These are phyloP conservation scores for Ambrosia hybrid DNA, from an alignment of 140 eudicot species.

Conservation along the genomic window DNA sequence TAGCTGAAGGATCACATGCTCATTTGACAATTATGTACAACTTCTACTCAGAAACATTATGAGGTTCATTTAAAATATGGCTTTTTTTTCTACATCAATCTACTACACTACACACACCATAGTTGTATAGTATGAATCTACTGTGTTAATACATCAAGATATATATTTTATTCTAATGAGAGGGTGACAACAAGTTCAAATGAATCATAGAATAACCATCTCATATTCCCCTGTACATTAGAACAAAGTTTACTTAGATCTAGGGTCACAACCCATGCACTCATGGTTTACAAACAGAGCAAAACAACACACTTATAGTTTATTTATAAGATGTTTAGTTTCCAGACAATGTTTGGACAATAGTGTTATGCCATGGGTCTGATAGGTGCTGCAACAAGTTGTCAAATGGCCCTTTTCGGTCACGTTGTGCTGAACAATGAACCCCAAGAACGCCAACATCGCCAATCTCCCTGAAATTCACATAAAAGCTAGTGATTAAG, in stretches of 20 bases:
- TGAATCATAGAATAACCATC: conserved; percentile 18
- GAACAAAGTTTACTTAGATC: conserved; percentile 35
- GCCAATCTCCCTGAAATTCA: conserved; percentile 82
- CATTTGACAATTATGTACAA: no score
- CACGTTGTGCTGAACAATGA: conserved; percentile 83
- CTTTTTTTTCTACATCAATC: neutral
- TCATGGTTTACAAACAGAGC: conserved; percentile 36
- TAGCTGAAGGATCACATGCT: no score
- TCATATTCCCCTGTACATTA: conserved; percentile 37
- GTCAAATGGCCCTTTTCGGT: conserved; percentile 91
- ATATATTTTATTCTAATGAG: neutral
- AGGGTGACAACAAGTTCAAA: conserved; percentile 12
- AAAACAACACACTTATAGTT: conserved; percentile 27
- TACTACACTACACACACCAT: neutral
- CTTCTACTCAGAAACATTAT: no score
- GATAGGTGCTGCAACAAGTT: conserved; percentile 95
- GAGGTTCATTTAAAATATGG: no score
- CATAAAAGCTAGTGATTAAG: neutral
- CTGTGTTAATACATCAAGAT: neutral
- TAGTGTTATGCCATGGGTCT: conserved; percentile 99
- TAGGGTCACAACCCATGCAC: conserved; percentile 27
- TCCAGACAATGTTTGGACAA: conserved; percentile 71
- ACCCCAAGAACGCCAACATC: conserved; percentile 97
- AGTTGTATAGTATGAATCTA: neutral
- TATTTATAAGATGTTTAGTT: conserved; percentile 21